Evolutionary conservation across 176 grass and related monocot species (phyloP).

Genomic region (Phragmites australis): DNA sequence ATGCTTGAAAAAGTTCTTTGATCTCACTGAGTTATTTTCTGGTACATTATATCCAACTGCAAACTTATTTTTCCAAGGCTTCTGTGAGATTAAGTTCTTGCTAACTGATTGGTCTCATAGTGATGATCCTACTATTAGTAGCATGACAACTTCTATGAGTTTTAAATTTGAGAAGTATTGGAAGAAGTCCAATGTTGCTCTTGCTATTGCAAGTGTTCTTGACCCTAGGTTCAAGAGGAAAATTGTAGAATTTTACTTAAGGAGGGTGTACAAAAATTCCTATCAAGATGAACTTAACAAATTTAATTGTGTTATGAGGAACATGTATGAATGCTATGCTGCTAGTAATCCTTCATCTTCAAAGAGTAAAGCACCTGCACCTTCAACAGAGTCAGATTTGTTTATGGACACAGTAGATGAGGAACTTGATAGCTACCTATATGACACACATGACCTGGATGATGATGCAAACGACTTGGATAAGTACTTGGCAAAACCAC

Average conservation of each 20-base stretch:
- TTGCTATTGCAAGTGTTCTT: background rate
- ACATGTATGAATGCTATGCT: background rate
- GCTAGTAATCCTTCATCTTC: too few species aligned
- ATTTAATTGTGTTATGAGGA: background rate
- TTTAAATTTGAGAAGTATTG: background rate
- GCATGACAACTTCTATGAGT: background rate
- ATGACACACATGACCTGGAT: background rate
- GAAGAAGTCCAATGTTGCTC: background rate
- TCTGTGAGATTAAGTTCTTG: background rate
- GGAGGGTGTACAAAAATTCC: background rate
- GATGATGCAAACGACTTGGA: background rate
- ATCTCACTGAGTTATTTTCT: background rate
- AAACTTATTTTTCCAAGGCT: background rate
- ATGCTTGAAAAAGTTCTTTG: background rate
- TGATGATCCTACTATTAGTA: background rate
- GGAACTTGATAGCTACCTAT: background rate
- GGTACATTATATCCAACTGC: background rate
- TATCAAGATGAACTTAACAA: background rate
- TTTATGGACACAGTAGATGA: background rate
- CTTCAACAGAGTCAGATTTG: background rate
- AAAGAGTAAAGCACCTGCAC: background rate
- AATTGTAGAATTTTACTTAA: background rate
- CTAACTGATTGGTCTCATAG: background rate
- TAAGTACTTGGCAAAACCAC: background rate
- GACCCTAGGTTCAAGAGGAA: background rate